These are phyloP conservation scores for Beauveria caledonica DNA, from an alignment of 2,329 filamentous ascomycete genomes.

Conservation along the genomic window DNA sequence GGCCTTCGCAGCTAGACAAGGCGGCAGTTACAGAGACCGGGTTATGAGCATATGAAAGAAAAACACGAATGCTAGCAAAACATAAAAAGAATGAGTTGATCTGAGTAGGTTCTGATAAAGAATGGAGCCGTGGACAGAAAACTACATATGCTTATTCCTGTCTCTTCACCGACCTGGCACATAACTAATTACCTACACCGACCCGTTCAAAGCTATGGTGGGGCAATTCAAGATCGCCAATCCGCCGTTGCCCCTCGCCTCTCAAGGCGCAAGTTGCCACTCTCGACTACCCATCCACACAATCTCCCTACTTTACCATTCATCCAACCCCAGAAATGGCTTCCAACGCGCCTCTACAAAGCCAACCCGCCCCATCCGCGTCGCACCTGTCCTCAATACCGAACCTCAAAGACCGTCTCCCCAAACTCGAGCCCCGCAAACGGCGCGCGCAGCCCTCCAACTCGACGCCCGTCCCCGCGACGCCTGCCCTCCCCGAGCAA, in stretches of 20 bases:
- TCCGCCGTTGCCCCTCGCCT: background rate
- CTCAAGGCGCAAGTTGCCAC: background rate
- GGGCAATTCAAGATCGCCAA: background rate
- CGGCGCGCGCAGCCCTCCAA: constrained; percentile 45
- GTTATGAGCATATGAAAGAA: no score
- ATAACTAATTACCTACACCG: background rate
- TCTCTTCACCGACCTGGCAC: background rate
- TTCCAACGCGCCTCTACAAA: background rate
- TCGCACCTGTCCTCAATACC: constrained; percentile 18
- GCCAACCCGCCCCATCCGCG: constrained; percentile 10
- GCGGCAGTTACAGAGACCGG: no score
- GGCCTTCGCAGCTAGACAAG: no score
- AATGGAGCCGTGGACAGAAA: no score
- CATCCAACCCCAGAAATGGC: background rate
- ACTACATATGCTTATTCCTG: no score
- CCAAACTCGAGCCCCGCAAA: constrained; percentile 59
- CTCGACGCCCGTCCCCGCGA: constrained; percentile 60
- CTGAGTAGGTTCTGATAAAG: no score
- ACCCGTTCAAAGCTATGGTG: constrained; percentile 2
- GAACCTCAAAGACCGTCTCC: constrained; percentile 45
- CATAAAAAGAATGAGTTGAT: no score
- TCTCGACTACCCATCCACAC: background rate
- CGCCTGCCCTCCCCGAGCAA: constrained; percentile 63
- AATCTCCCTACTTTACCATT: background rate
- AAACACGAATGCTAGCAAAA: no score